Evolutionary conservation across 805 yeast species (phyloP).

Genomic region (Dipodascus geniculatus): DNA sequence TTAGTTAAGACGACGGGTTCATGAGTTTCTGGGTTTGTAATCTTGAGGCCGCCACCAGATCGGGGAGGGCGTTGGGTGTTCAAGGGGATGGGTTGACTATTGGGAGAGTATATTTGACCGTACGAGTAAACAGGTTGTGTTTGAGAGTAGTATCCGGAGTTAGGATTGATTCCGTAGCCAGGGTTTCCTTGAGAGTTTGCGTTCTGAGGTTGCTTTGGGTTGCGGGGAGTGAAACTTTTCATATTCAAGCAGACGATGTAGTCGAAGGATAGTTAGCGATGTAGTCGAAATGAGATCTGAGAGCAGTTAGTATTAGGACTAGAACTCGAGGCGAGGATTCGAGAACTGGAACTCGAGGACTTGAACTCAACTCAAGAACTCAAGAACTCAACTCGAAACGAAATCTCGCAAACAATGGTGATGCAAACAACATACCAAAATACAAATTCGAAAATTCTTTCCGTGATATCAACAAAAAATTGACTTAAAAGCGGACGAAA

Average conservation of each 20-base stretch:
- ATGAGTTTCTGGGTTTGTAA: neutral
- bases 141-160: neutral
- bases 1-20: conserved; percentile 4
- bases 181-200: conserved; percentile 1
- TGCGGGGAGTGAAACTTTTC: neutral
- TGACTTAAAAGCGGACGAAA: no score
- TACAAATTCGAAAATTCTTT: neutral
- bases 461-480: no score
- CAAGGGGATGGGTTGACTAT: neutral
- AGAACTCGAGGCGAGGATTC: no score
- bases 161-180: neutral
- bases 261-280: neutral
- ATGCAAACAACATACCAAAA: neutral
- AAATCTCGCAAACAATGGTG: neutral
- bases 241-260: neutral
- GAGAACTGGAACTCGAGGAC: no score
- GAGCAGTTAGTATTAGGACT: neutral
- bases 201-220: conserved; percentile 1
- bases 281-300: neutral
- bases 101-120: neutral
- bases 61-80: neutral
- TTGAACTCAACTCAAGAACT: neutral
- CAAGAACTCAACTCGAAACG: neutral
- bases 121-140: neutral
- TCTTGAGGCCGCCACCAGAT: neutral